Conservation (phyloP, 352 stramenopile genomes). For the Phytopythium chamaehyphon region DNA sequence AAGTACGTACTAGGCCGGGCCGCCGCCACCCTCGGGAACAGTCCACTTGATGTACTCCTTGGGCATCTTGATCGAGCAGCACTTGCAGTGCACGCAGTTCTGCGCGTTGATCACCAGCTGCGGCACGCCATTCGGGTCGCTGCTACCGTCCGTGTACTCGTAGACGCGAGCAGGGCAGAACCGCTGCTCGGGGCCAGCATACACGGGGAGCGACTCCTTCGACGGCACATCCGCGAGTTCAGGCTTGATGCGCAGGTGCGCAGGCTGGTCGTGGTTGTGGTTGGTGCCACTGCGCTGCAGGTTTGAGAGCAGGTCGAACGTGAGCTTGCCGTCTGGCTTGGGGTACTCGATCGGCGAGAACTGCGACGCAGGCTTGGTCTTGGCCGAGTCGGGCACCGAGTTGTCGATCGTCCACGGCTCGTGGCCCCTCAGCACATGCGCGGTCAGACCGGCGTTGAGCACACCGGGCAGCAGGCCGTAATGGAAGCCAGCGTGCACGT, state of each 20-base stretch:
- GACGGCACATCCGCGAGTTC: slow-evolving; percentile 86
- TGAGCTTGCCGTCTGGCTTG: slow-evolving; percentile 95
- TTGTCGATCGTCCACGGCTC: slow-evolving; percentile 96
- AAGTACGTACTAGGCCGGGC: slow-evolving; percentile 95
- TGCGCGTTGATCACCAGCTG: slow-evolving; percentile 99
- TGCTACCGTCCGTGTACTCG: slow-evolving; percentile 96
- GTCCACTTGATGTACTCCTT: slow-evolving; percentile 99
- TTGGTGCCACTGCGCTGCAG: slow-evolving; percentile 96
- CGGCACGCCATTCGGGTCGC: slow-evolving; percentile 73
- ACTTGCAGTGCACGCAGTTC: slow-evolving; percentile 99
- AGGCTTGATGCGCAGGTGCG: slow-evolving; percentile 95
- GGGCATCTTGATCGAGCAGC: slow-evolving; percentile 99
- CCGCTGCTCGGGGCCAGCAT: slow-evolving; percentile 95
- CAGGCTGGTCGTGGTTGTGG: slow-evolving; percentile 98
- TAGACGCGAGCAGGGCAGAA: slow-evolving; percentile 99
- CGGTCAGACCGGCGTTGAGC: slow-evolving; percentile 91
- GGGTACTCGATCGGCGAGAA: slow-evolving; percentile 95
- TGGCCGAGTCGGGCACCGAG: slow-evolving; percentile 86
- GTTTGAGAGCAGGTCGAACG: slow-evolving; percentile 98
- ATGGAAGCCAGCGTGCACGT: slow-evolving; percentile 96
- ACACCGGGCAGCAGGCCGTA: slow-evolving; percentile 93
- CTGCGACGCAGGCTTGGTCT: slow-evolving; percentile 89
- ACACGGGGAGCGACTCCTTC: slow-evolving; percentile 88
- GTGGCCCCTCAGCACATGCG: slow-evolving; percentile 92
- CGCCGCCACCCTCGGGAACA: slow-evolving; percentile 96